Evolutionary conservation across 169 alveolate species (phyloP), one percentile per base, ranked within the genome.

Genomic region (Plasmodium relictum): DNA sequence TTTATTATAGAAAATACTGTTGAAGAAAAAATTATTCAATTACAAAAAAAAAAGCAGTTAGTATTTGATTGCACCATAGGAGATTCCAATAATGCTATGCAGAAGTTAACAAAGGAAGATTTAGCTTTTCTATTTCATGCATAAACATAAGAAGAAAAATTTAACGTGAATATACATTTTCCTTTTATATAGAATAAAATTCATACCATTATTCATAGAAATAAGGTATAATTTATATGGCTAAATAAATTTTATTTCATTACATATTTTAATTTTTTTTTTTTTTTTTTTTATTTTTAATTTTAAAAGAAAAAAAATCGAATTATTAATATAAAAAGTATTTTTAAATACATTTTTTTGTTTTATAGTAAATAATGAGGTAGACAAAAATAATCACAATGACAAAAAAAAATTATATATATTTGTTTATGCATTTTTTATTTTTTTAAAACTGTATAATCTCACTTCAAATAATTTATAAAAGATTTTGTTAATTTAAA

Each of bases 11-110:
- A 96, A 73, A 97, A 97, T 88, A 98, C 99, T 12, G 98, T 98
- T 42, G 99, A 98, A 91, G 99, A 98, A 91, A 96, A 98, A 85
- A 98, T 98, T 62, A 95, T 98, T 3, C 97, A 96, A 78, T 94
- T 98, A 26, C 99, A 97, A 89, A 97, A 96, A 74, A 94, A 93
- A 93, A 97, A 97, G 74, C 97, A 95, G 89, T 93, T 96, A n/a
- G 97, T 96, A n/a, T 96, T 96, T 71, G 98, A 96, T 66, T 97
- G 97, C 52, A 95, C 97, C 5, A 95, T 95, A 37, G 97, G 97
- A 3, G 72, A 83, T 44, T 66, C 91, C 0, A 95, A 95, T 16
- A 89, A 92, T n/a, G 97, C 97, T 8, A 93, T 96, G 92, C 88
- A 92, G 44, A 94, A 95, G 65, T 95, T 96, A 50, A 94, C 96